A percentile compares a stretch with the other conserved stretches of the same genome.
Conservation (phyloP, 257 asterid species). For the Scutellaria baicalensis region DNA sequence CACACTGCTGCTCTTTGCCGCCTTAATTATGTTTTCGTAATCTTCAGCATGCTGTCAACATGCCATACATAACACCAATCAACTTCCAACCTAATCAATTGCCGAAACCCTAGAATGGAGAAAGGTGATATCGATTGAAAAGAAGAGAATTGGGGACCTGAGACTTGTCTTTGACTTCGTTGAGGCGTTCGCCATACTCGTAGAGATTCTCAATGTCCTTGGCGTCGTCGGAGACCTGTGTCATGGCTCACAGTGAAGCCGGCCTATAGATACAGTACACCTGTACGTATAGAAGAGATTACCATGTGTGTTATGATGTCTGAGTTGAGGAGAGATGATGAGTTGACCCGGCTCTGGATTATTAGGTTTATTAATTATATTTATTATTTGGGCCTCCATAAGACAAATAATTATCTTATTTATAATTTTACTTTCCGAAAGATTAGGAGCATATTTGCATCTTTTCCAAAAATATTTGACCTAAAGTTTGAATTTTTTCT, state of each 20-base stretch:
- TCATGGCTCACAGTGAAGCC: constrained; percentile 30
- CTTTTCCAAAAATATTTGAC: too few species aligned
- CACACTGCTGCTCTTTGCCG: constrained; percentile 63
- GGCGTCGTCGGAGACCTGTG: constrained; percentile 48
- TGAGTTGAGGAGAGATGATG: background rate
- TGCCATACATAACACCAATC: constrained; percentile 1
- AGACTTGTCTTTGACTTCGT: constrained; percentile 79
- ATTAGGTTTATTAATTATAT: background rate
- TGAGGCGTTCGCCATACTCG: constrained; percentile 79
- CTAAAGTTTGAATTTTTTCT: too few species aligned
- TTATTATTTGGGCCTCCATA: background rate
- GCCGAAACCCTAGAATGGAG: constrained; percentile 26
- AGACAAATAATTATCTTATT: too few species aligned
- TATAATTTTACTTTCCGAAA: too few species aligned
- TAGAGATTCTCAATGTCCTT: constrained; percentile 75
- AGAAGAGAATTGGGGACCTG: constrained; percentile 35
- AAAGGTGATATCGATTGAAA: background rate
- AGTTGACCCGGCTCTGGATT: constrained; percentile 18
- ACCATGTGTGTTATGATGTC: background rate
- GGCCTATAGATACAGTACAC: constrained; percentile 1
- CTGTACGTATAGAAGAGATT: background rate
- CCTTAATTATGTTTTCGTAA: constrained; percentile 69
- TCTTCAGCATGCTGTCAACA: constrained; percentile 52
- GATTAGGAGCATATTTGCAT: background rate
- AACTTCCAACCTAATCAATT: constrained; percentile 6